Evolutionary conservation across 2,329 filamentous ascomycete species (phyloP), one percentile per base, ranked within the genome.

Genomic region (Aspergillus puulaauensis): DNA sequence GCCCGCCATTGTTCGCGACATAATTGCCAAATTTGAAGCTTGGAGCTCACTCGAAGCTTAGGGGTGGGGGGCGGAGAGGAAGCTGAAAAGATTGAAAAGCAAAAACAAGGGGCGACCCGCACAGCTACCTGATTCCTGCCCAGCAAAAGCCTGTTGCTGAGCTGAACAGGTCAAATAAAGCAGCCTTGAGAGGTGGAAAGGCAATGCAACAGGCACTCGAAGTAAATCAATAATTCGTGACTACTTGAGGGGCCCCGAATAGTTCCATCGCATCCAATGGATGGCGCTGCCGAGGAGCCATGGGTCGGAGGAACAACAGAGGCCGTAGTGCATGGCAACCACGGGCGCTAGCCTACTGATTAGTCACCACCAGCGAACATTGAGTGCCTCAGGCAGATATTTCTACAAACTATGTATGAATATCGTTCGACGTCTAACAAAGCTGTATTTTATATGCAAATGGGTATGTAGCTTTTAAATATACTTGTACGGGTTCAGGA

Each of bases 401-500:
- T 19, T 54, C 43, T 49, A 27, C 8, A 15, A 17, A 43, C 40
- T 43, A 17, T 12, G 11, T 31, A 31, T 11, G 27, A 9, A 31
- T 31, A 31, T 11, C 2, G 27, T 31, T 31, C 27, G 9, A 31
- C 27, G 27, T 31, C 27, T 31, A 33, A 49, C 31, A 35, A 12
- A n/a, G 14, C 31, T 8, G n/a, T 8, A 19, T 33, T 49, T 33
- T 35, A 27, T 40, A 50, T 50, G 48, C 48, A 50, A 23, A 37
- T n/a, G 50, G n/a, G 41, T 45, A 46, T 46, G 21, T 37, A 24
- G 40, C 41, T 52, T 64, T 61, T 72, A 77, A 49, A 98, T 89
- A 75, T 97, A 98, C 79, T 98, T 98, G 82, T 98, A 98, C 0
- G 93, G 93, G 78, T 97, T 98, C 91, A 98, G 96, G 76, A 98